Percentiles rank a stretch among this genome's conserved stretches.
Evolutionary conservation across 441 rosid species (phyloP).

Genomic region (Populus trichocarpa): DNA sequence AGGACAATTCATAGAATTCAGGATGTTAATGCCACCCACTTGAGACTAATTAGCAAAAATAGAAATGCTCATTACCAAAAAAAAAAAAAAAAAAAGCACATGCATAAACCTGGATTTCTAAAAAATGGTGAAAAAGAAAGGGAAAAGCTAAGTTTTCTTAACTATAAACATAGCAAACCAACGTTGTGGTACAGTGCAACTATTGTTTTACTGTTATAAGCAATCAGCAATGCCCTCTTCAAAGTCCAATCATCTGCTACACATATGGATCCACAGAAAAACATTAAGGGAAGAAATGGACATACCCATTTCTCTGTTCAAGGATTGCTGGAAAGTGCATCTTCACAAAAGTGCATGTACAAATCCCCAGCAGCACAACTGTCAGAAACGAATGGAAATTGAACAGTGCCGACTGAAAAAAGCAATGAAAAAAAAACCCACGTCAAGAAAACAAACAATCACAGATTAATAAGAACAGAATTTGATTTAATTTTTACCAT

Average conservation of each 20-base stretch:
- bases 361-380: constrained; percentile 85
- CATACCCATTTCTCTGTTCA: constrained; percentile 89
- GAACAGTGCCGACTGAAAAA: constrained; percentile 83
- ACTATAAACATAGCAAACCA: neutral
- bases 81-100: neutral
- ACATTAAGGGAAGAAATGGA: neutral
- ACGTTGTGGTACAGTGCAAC: neutral
- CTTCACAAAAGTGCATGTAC: constrained; percentile 91
- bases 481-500: constrained; percentile 25
- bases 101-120: neutral
- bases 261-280: neutral
- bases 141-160: neutral
- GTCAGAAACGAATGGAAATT: constrained; percentile 92
- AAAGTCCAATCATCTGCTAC: neutral
- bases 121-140: neutral
- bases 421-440: neutral
- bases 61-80: neutral
- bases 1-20: neutral
- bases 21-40: neutral
- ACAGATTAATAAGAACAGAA: neutral
- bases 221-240: neutral
- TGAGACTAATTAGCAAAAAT: neutral
- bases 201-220: neutral
- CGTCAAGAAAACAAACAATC: neutral
- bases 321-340: constrained; percentile 96